Evolutionary conservation across 1,139 yeast genomes (phyloP), one percentile per base, ranked within the genome.

Genomic region (Ogataea hybrid): DNA sequence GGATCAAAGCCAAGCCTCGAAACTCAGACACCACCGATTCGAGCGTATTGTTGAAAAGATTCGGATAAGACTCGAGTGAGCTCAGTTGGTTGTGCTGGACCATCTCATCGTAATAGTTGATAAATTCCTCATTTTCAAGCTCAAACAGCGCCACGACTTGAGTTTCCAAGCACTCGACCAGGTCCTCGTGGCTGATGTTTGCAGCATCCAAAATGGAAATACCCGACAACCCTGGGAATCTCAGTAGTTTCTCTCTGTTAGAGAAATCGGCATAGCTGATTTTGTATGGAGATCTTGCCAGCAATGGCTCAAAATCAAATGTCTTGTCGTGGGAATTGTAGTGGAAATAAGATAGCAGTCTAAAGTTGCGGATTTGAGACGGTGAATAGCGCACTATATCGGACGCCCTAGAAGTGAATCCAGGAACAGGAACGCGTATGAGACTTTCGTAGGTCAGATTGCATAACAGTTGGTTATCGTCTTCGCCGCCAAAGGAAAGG

Each of bases 271-370:
- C 46, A 30, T 69, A 81, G 0, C 82, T 70, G 1, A 82, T 47
- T 48, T 63, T 73, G 25, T 70, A 52, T 0, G 92, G 90, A 0
- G 81, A 53, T 3, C 46, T 51, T 2, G 58, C 54, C 1, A 83
- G 48, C 22, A 82, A 53, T 25, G 84, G 85, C 4, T 52, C 49
- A 52, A 81, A 81, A 50, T 80, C 71, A 57, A 71, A 81, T 3
- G 1, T 18, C 5, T 30, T 21, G 22, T 32, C 47, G 20, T 49
- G 35, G 1, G 35, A 25, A 6, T 37, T 16, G 43, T 66, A 71
- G 58, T 84, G 90, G 53, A 84, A 73, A 53, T 79, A 76, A 1
- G 75, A 54, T 14, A 82, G 50, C 27, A 73, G 67, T 51, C 73
- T 75, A 45, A 78, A 71, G 11, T 63, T 68, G 46, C 88, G 59